phyloP scores from a whole-genome alignment of 106 monocot genomes.

The Narthecium ossifragum region DNA sequence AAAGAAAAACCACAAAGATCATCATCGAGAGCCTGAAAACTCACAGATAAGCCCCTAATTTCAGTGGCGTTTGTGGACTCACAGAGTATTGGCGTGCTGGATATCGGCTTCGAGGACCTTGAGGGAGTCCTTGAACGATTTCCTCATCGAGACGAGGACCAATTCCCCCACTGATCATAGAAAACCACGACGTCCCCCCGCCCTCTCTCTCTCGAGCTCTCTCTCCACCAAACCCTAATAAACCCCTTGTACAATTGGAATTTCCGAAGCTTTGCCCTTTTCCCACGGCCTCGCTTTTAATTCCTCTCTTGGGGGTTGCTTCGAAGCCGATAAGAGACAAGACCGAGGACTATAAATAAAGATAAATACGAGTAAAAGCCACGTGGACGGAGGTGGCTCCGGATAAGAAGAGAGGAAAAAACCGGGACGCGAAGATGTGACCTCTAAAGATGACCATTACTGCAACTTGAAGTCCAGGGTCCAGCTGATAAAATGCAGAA shows the following conservation, averaged over 20 bases:
- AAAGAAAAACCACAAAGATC: neutral
- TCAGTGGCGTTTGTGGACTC: constrained; percentile 10
- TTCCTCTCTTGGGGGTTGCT: neutral
- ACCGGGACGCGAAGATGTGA: too few species aligned
- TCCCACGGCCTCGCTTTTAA: neutral
- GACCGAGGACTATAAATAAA: too few species aligned
- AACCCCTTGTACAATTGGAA: too few species aligned
- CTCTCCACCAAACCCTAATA: constrained; percentile 6
- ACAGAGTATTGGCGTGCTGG: constrained; percentile 98
- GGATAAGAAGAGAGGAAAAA: too few species aligned
- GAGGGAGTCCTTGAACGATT: constrained; percentile 97
- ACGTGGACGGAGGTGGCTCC: too few species aligned
- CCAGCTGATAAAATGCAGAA: too few species aligned
- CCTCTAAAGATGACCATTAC: too few species aligned
- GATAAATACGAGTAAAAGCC: too few species aligned
- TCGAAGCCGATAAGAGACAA: too few species aligned
- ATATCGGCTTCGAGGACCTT: constrained; percentile 97
- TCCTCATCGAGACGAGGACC: constrained; percentile 64
- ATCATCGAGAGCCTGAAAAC: neutral
- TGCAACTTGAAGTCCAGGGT: too few species aligned
- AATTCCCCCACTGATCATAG: constrained; percentile 16
- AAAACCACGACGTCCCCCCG: neutral
- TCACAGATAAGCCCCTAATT: neutral
- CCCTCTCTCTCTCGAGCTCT: too few species aligned
- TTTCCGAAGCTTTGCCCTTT: too few species aligned